phyloP scores from a whole-genome alignment of 495 filamentous ascomycete species.

The Aspergillus leporis region DNA sequence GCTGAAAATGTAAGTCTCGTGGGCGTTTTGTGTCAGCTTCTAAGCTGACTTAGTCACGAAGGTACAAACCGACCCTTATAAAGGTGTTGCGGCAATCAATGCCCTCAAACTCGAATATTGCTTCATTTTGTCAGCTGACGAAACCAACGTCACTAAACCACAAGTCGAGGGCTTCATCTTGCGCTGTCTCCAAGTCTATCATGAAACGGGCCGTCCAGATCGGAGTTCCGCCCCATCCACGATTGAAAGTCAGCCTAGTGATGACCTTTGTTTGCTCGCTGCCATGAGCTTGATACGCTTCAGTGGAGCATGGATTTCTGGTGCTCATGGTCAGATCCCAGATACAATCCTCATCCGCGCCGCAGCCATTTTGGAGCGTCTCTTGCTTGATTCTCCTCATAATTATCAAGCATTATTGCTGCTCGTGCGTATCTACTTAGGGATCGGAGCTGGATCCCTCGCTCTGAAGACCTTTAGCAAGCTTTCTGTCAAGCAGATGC shows the following conservation, averaged over 20 bases:
- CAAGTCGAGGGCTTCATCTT: constrained; percentile 46
- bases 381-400: constrained; percentile 52
- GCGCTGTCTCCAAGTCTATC: constrained; percentile 50
- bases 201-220: constrained; percentile 21
- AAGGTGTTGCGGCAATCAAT: constrained; percentile 49
- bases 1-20: constrained; percentile 33
- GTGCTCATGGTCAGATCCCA: constrained; percentile 21
- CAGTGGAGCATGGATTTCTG: constrained; percentile 23
- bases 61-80: constrained; percentile 17
- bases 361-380: constrained; percentile 49
- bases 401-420: constrained; percentile 60
- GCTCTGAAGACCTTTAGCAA: constrained; percentile 55
- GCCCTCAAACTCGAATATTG: constrained; percentile 59
- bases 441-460: constrained; percentile 53
- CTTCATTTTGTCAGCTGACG: constrained; percentile 45
- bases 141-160: constrained; percentile 30
- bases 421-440: constrained; percentile 54
- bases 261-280: constrained; percentile 57
- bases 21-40: background rate
- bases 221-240: constrained; percentile 26
- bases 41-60: constrained; percentile 17
- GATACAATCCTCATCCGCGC: constrained; percentile 52
- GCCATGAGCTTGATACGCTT: constrained; percentile 55
- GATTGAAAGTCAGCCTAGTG: constrained; percentile 58
- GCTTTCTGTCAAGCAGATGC: constrained; percentile 61